These are phyloP conservation scores for Trametes cinnabarina DNA, from an alignment of 768 basidiomycete genomes.

Conservation along the genomic window DNA sequence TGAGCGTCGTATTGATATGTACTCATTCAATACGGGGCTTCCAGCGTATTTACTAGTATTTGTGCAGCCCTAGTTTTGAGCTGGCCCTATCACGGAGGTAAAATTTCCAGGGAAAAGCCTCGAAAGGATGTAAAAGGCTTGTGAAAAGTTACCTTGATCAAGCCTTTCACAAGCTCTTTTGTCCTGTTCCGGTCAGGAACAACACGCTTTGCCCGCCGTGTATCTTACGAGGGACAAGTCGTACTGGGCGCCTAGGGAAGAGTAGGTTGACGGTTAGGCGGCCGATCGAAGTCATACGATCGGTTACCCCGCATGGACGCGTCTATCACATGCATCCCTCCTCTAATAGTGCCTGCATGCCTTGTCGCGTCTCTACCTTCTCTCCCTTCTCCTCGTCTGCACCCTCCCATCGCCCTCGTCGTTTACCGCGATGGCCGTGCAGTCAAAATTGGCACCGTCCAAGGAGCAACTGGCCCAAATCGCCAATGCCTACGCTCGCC, in stretches of 20 bases:
- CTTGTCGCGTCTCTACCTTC: neutral
- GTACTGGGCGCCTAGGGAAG: neutral
- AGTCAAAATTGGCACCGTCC: slow-evolving; percentile 15
- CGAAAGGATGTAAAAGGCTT: no score
- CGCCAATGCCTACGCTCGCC: slow-evolving; percentile 51
- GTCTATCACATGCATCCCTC: slow-evolving; percentile 12
- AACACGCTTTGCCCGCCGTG: no score
- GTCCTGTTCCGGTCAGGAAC: no score
- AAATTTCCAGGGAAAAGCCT: no score
- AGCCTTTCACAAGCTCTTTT: no score
- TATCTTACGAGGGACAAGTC: neutral
- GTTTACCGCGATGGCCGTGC: slow-evolving; percentile 12
- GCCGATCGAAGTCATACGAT: slow-evolving; percentile 13
- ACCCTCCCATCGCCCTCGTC: neutral
- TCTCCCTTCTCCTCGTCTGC: neutral
- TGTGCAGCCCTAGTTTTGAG: no score
- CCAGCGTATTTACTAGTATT: no score
- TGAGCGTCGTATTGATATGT: no score
- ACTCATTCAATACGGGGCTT: no score
- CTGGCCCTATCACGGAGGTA: no score
- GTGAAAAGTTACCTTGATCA: no score
- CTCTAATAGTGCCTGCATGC: neutral
- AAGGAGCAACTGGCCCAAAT: slow-evolving; percentile 44
- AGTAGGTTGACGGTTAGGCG: neutral
- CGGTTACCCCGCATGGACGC: slow-evolving; percentile 13